Evolutionary conservation across 1,139 yeast genomes (phyloP).

Genomic region (Blastobotrys persicus): DNA sequence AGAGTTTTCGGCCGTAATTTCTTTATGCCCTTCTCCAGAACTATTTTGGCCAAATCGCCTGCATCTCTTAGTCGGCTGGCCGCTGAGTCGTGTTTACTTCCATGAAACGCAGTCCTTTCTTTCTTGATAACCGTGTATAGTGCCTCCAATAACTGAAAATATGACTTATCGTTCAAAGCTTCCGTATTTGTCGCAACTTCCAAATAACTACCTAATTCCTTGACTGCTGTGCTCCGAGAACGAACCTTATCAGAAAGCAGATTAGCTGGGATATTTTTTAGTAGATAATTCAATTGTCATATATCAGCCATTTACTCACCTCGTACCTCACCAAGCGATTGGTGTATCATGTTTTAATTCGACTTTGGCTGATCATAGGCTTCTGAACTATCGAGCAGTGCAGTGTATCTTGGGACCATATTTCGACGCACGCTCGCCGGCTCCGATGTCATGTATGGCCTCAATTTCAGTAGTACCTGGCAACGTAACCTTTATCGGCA

Average conservation of each 20-base stretch:
- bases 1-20: constrained; percentile 18
- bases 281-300: not conserved
- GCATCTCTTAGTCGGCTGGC: constrained; percentile 13
- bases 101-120: constrained; percentile 7
- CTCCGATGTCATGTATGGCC: no score
- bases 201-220: constrained; percentile 13
- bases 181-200: constrained; percentile 7
- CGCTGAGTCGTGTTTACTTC: constrained; percentile 1
- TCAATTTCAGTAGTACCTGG: no score
- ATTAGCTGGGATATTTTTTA: constrained; percentile 11
- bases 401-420: no score
- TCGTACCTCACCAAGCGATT: constrained; percentile 6
- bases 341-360: constrained; percentile 2
- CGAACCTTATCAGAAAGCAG: constrained; percentile 20
- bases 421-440: no score
- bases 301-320: not conserved
- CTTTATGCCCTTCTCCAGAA: constrained; percentile 14
- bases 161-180: constrained; percentile 14
- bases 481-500: no score
- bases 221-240: constrained; percentile 16
- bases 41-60: constrained; percentile 15
- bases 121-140: constrained; percentile 11
- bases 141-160: constrained; percentile 14
- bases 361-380: no score
- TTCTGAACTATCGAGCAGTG: no score